Base-by-base conservation (phyloP, 176 grass and related monocot genomes). In the Raddia guianensis region DNA sequence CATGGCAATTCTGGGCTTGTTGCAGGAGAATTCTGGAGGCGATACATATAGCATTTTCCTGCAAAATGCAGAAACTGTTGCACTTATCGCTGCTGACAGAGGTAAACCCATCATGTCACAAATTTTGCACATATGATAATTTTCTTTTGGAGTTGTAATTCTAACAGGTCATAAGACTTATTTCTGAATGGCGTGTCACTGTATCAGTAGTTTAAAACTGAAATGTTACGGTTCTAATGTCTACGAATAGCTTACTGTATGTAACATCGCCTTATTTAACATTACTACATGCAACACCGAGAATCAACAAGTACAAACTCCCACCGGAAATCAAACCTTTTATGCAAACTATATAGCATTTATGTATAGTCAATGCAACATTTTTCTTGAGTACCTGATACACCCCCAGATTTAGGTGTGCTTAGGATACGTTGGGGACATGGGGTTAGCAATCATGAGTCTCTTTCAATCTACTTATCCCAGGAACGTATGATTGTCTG, bases 31-130 rank as follows among this genome's bases (percentile, higher is more conserved):
- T 33, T 70, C 72, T 48, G 86, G 95, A 67, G 75, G 84, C 61
- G 88, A 91, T 57, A 98, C 78, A 3, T 89, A 93, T 75, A 98
- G 75, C 75, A 95, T 98, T 84, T 95, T 98, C 77, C 84, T 98
- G 34, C 95, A 98, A 67, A 98, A 98, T 79, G 92, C 92, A 73
- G 95, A 98, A 44, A 98, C 95, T 33, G 95, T 98, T 78, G 95
- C 90, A 68, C 88, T 98, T 79, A 86, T 98, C 42, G 81, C 62
- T 12, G 75, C 83, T 50, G 44, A 58, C 8, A 71, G 52, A 86
- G 95, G 95, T 93, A 85, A 88, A 40, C 14, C 18, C 27, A 57
- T 20, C 8, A n/a, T 1, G 10, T 18, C 32, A 21, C 12, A 3
- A 49, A 14, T 64, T 57, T 2, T 18, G 3, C 82, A 82, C 4